Evolutionary conservation across 2,329 filamentous ascomycete genomes (phyloP).

Genomic region (Karstenula rhodostoma): DNA sequence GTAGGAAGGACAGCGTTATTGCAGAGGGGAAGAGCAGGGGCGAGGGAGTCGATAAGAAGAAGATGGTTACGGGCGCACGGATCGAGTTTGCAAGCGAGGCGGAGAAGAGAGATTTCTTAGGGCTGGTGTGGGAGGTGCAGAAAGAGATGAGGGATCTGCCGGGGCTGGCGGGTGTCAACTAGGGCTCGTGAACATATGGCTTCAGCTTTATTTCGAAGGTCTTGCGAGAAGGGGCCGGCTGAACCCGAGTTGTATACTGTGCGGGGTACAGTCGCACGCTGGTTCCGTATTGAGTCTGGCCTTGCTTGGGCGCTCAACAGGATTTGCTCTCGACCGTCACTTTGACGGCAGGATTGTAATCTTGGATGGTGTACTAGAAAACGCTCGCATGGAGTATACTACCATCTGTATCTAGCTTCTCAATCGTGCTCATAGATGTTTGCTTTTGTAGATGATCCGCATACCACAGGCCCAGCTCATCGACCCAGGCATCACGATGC

Average conservation of each 20-base stretch:
- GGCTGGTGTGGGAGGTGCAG: constrained; percentile 49
- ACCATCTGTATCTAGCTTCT: too few species aligned
- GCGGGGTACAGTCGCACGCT: background rate
- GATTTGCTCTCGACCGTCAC: too few species aligned
- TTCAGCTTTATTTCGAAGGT: background rate
- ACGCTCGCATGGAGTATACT: too few species aligned
- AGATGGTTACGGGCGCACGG: constrained; percentile 51
- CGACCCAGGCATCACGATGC: too few species aligned
- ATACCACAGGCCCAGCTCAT: too few species aligned
- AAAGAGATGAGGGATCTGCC: constrained; percentile 49
- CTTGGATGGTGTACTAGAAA: too few species aligned
- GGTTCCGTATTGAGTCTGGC: background rate
- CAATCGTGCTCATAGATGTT: too few species aligned
- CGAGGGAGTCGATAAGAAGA: constrained; percentile 41
- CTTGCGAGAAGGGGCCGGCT: background rate
- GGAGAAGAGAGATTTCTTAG: constrained; percentile 53
- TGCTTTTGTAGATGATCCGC: too few species aligned
- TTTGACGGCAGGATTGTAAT: too few species aligned
- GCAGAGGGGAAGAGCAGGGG: constrained; percentile 9
- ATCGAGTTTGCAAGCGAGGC: constrained; percentile 55
- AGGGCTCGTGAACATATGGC: background rate
- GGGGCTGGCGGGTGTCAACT: constrained; percentile 45
- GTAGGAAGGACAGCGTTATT: constrained; percentile 34
- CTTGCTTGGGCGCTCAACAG: too few species aligned
- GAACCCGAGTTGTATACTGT: background rate